These are phyloP conservation scores for Penicillium ucsense DNA, from an alignment of 495 filamentous ascomycete species.

Conservation along the genomic window DNA sequence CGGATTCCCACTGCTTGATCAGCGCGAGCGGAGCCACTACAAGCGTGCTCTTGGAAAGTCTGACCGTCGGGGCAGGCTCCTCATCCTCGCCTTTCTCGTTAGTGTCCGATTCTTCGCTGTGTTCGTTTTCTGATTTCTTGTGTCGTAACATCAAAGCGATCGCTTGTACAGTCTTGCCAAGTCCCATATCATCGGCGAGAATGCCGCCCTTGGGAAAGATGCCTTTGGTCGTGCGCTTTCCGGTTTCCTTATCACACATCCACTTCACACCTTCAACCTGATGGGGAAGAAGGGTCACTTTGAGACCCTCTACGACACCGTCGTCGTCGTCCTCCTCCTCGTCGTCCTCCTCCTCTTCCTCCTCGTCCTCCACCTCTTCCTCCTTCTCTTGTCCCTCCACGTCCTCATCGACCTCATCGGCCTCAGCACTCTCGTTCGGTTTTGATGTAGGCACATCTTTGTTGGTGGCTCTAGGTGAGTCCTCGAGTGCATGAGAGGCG, in stretches of 20 bases:
- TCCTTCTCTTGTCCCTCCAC: constrained; percentile 47
- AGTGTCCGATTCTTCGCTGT: constrained; percentile 25
- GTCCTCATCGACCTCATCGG: constrained; percentile 15
- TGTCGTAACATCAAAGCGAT: constrained; percentile 80
- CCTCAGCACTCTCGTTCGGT: constrained; percentile 4
- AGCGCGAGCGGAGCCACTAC: constrained; percentile 92
- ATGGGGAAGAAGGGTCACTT: constrained; percentile 80
- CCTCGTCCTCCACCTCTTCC: constrained; percentile 21
- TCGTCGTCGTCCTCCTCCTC: constrained; percentile 65
- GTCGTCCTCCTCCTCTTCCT: constrained; percentile 38
- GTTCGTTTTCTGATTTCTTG: constrained; percentile 50
- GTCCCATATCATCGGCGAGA: constrained; percentile 89
- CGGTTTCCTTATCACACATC: constrained; percentile 85
- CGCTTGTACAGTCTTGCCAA: constrained; percentile 85
- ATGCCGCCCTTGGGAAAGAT: constrained; percentile 80
- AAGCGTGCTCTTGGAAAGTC: constrained; percentile 67
- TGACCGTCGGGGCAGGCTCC: constrained; percentile 47
- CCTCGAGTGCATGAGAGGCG: constrained; percentile 1
- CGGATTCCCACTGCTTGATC: constrained; percentile 95
- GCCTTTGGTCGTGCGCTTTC: constrained; percentile 61
- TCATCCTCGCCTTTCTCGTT: constrained; percentile 11
- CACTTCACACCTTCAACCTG: constrained; percentile 87
- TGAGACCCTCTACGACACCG: constrained; percentile 69
- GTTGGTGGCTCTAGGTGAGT: constrained; percentile 24
- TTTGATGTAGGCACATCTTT: too few relatives aligned